Percentiles rank a stretch among this genome's conserved stretches.
These are phyloP conservation scores for Suillus bovinus DNA, from an alignment of 768 basidiomycete species.

Conservation along the genomic window DNA sequence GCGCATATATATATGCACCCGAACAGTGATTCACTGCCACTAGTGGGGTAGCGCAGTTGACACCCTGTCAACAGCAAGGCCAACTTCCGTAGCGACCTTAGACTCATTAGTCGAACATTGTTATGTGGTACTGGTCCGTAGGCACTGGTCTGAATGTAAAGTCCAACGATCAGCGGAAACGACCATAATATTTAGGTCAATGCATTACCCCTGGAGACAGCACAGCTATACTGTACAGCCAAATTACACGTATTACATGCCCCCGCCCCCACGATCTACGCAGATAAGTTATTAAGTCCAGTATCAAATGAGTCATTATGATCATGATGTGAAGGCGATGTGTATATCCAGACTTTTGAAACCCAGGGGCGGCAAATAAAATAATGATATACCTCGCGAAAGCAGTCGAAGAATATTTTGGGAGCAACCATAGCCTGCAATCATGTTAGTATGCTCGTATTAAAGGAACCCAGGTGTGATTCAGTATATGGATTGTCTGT, in stretches of 20 bases:
- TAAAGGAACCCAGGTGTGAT: background rate
- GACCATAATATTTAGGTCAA: background rate
- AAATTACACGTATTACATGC: background rate
- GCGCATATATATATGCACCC: background rate
- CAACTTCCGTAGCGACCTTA: background rate
- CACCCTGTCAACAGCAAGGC: background rate
- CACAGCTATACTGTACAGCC: background rate
- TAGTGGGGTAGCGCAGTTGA: background rate
- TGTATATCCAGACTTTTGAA: background rate
- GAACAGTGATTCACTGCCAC: background rate
- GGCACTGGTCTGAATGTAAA: background rate
- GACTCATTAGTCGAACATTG: background rate
- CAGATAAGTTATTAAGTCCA: too few species aligned
- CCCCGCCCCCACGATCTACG: background rate
- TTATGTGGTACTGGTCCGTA: background rate
- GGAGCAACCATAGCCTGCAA: background rate
- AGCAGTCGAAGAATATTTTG: background rate
- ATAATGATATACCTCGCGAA: background rate
- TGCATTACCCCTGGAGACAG: background rate
- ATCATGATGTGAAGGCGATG: too few species aligned
- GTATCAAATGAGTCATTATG: background rate
- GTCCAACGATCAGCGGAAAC: background rate
- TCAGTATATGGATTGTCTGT: slow-evolving; percentile 2
- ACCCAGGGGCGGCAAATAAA: background rate
- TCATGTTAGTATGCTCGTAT: background rate